Percentiles rank a stretch among this genome's conserved stretches.
These are phyloP conservation scores for Xylaria arbuscula DNA, from an alignment of 2,329 filamentous ascomycete genomes.

Conservation along the genomic window DNA sequence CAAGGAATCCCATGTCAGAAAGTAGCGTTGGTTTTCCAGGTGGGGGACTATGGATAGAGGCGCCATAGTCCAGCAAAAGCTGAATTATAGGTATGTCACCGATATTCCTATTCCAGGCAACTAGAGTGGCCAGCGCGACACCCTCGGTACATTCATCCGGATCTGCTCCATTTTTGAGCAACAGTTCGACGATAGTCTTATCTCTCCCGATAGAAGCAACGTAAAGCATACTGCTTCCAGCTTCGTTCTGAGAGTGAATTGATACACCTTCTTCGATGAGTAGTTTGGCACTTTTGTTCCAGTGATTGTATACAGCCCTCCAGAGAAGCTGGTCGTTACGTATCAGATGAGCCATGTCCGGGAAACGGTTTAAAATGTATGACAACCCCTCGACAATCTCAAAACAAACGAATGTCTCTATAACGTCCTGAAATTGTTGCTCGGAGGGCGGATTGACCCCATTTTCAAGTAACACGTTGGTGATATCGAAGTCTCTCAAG, in stretches of 20 bases:
- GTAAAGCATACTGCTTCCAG: slow-evolving; percentile 27
- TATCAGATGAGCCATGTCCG: not conserved
- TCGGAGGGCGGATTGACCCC: slow-evolving; percentile 22
- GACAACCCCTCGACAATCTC: slow-evolving; percentile 12
- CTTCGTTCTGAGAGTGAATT: slow-evolving; percentile 4
- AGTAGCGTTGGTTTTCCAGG: not conserved
- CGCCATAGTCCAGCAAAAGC: slow-evolving; percentile 39
- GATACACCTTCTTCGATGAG: slow-evolving; percentile 34
- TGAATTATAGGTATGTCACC: slow-evolving; percentile 15
- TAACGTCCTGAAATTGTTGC: not conserved
- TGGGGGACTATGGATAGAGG: slow-evolving; percentile 32
- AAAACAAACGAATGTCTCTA: not conserved
- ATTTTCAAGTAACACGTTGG: slow-evolving; percentile 25
- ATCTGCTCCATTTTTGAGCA: slow-evolving; percentile 39
- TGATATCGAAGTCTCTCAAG: slow-evolving; percentile 8
- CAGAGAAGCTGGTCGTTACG: not conserved
- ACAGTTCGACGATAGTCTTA: slow-evolving; percentile 9
- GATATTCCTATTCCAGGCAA: slow-evolving; percentile 3
- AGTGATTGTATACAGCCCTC: not conserved
- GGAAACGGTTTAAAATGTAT: slow-evolving; percentile 20
- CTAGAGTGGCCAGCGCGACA: slow-evolving; percentile 4
- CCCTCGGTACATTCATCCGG: slow-evolving; percentile 31
- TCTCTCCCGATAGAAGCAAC: slow-evolving; percentile 25
- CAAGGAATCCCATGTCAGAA: slow-evolving; percentile 27
- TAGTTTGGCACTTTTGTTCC: slow-evolving; percentile 18